Evolutionary conservation across 208 protist species (phyloP), one percentile per base, ranked within the genome.

Genomic region (Crithidia bombi): DNA sequence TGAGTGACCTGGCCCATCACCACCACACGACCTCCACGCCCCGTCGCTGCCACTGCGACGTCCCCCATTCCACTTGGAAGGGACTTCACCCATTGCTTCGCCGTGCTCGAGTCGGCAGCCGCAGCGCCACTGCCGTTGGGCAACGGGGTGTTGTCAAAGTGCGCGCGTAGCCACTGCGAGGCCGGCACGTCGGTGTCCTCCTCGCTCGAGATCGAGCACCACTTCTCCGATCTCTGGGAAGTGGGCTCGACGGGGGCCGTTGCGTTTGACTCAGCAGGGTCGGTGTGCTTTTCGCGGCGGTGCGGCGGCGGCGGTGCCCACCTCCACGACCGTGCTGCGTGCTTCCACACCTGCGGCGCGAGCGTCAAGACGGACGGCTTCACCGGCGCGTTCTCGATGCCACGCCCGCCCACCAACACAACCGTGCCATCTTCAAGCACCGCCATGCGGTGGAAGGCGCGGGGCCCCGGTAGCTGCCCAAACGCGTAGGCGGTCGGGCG

Each of bases 381-480:
- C 69, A 69, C 69, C 71, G 41, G 47, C 30, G 68, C 69, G 39
- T 72, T 75, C 41, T 68, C 67, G 11, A 77, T 63, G 57, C 69
- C 64, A 44, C 81, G 58, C 17, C 85, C 85, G 26, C 89, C 85
- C 21, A 94, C 69, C 10, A 94, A 57, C 33, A 91, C 78, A 28
- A 94, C 75, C 7, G 79, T 89, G 58, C 73, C 75, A 38, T 94
- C 83, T 2, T 50, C 47, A 17, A 94, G 67, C 19, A 70, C 47
- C 9, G 75, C 59, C 28, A 69, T 83, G 54, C 75, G 75, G 66
- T 94, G 89, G 64, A 88, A 90, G 9, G 81, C 85, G 39, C 82
- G 83, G 0, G 85, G 81, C 39, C 78, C 75, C 30, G 89, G 89
- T 25, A 94, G 69, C 47, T 69, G 78, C 10, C 73, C 78, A 58